Percentiles rank a stretch among this genome's conserved stretches.
phyloP scores from a whole-genome alignment of 1,139 yeast species.

The Yamadazyma membranifaciens region DNA sequence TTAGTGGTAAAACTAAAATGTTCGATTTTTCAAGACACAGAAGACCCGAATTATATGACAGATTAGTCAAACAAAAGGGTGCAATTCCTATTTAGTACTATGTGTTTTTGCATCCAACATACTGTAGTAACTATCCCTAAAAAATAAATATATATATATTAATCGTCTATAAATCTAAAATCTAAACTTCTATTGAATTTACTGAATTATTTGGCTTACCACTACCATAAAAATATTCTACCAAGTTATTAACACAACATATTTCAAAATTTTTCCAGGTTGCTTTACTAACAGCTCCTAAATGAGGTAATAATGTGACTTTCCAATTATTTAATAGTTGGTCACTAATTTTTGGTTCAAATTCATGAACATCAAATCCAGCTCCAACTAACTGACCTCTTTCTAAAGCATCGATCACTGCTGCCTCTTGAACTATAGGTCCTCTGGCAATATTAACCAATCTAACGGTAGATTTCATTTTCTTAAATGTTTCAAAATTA shows the following conservation, averaged over 20 bases:
- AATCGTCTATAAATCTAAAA: background rate
- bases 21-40: slow-evolving; percentile 33
- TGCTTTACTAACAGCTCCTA: slow-evolving; percentile 29
- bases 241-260: slow-evolving; percentile 29
- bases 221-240: slow-evolving; percentile 27
- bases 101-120: too few relatives aligned
- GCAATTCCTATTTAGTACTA: slow-evolving; percentile 12
- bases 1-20: slow-evolving; percentile 28
- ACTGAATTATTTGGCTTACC: slow-evolving; percentile 22
- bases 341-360: slow-evolving; percentile 33
- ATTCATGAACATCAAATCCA: slow-evolving; percentile 41
- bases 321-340: slow-evolving; percentile 27
- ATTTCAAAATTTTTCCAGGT: slow-evolving; percentile 33
- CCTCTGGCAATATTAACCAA: slow-evolving; percentile 40
- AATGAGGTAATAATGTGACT: slow-evolving; percentile 33
- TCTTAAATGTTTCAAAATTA: slow-evolving; percentile 25
- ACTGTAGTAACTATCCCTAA: too few relatives aligned
- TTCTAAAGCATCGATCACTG: slow-evolving; percentile 34
- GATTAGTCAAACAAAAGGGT: slow-evolving; percentile 19
- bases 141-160: background rate
- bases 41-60: slow-evolving; percentile 27
- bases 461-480: slow-evolving; percentile 31
- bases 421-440: slow-evolving; percentile 34
- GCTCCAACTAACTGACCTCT: slow-evolving; percentile 37
- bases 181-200: slow-evolving; percentile 7